phyloP scores from a whole-genome alignment of 129 eudicot genomes.

The Smallanthus sonchifolius region DNA sequence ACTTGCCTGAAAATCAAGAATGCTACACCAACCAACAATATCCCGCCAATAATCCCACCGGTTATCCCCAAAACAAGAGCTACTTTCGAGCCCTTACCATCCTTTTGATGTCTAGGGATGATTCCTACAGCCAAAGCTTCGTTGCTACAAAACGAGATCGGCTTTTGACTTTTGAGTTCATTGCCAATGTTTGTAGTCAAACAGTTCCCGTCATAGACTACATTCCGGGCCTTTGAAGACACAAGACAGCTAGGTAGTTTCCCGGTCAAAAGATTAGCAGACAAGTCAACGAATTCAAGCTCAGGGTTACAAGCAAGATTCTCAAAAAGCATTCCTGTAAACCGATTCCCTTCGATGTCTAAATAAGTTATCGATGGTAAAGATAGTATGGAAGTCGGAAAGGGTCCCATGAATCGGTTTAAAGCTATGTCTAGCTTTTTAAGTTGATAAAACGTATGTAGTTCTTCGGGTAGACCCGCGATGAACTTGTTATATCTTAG shows the following conservation, averaged over 20 bases:
- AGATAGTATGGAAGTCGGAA: constrained; percentile 56
- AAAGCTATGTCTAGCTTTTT: constrained; percentile 58
- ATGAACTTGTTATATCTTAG: constrained; percentile 65
- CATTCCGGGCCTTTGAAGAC: constrained; percentile 39
- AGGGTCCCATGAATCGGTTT: constrained; percentile 79
- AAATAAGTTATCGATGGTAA: constrained; percentile 65
- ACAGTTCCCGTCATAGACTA: constrained; percentile 59
- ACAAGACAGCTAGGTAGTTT: constrained; percentile 57
- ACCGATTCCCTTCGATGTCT: constrained; percentile 56
- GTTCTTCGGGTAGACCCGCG: constrained; percentile 45
- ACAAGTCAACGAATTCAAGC: constrained; percentile 59
- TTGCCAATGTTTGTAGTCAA: constrained; percentile 38
- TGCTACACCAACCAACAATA: constrained; percentile 31
- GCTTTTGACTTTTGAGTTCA: constrained; percentile 45
- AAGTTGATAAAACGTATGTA: constrained; percentile 63
- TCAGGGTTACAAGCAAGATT: constrained; percentile 47
- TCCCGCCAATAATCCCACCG: constrained; percentile 53
- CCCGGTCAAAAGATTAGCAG: constrained; percentile 74
- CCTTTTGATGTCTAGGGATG: constrained; percentile 41
- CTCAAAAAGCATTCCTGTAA: constrained; percentile 71
- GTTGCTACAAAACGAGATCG: constrained; percentile 58
- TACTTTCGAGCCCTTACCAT: constrained; percentile 30
- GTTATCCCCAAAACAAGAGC: constrained; percentile 48
- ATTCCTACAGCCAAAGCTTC: constrained; percentile 90
- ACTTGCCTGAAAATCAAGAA: constrained; percentile 40